phyloP scores from a whole-genome alignment of 495 filamentous ascomycete genomes.

The Aspergillus saccharolyticus region DNA sequence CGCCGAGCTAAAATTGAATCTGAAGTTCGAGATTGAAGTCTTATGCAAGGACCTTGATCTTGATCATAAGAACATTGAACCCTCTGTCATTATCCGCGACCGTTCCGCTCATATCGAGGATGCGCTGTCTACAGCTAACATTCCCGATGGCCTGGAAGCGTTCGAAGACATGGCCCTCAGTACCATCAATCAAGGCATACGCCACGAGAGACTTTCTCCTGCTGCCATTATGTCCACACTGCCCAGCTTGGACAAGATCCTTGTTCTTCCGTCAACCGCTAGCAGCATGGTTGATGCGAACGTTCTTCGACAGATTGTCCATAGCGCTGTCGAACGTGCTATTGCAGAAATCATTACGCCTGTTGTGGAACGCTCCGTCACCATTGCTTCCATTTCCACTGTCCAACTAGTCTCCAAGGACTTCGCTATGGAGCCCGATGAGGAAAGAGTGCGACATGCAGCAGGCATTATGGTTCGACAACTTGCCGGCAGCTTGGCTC shows the following conservation, averaged over 20 bases:
- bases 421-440: conserved; percentile 87
- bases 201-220: conserved; percentile 65
- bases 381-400: conserved; percentile 93
- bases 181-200: conserved; percentile 62
- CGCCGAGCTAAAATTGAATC: conserved; percentile 88
- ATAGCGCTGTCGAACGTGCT: conserved; percentile 75
- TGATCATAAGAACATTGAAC: conserved; percentile 80
- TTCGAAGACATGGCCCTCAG: conserved; percentile 76
- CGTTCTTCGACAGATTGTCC: conserved; percentile 74
- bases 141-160: conserved; percentile 66
- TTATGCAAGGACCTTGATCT: conserved; percentile 87
- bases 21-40: conserved; percentile 98
- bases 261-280: conserved; percentile 70
- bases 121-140: conserved; percentile 44
- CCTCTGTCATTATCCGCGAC: conserved; percentile 72
- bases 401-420: conserved; percentile 92
- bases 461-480: conserved; percentile 89
- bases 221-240: conserved; percentile 67
- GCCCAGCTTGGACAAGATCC: conserved; percentile 68
- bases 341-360: conserved; percentile 93
- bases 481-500: conserved; percentile 84
- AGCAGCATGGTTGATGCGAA: conserved; percentile 65
- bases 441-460: conserved; percentile 74
- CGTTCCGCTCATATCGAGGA: conserved; percentile 59
- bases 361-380: conserved; percentile 94